Base-by-base conservation (phyloP, 2,329 filamentous ascomycete genomes). In the Tolypocladium nubicola region DNA sequence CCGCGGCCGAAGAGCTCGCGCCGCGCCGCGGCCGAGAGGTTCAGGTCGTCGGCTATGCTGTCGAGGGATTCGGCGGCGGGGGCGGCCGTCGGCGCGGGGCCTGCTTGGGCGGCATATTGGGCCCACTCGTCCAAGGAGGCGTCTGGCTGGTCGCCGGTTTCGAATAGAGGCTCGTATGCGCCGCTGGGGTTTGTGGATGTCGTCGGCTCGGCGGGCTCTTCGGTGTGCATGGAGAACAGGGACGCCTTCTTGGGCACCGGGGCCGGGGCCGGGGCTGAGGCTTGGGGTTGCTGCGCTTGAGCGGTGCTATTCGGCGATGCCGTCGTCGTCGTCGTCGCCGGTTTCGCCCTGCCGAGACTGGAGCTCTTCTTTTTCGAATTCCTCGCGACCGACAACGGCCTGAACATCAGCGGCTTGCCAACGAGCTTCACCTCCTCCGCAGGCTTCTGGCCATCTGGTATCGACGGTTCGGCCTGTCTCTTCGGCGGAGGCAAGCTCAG, bases 341-440 rank as follows among this genome's bases (percentile, higher is more conserved):
- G 55, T 8, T 59, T 65, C 13, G 60, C 57, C 16, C 55, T 61
- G 13, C 58, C 59, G 4, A 65, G 56, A 30, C 71, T 69, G 41
- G 50, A 8, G 19, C 26, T 86, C 74, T 87, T 90, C 73, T 88
- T 90, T 61, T 81, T 82, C 37, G 85, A 79, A 61, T 87, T 90
- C 60, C 89, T 81, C 19, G 86, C 83, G 16, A 97, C 91, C 1
- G 92, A 96, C 41, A 97, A 76, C 4, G 93, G 93, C 68, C 86
- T 88, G 71, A 97, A 97, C 83, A 90, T 89, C 71, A 92, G 83
- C 14, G 90, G 84, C 64, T 92, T 94, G 23, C 88, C 89, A 2
- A 86, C 81, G 16, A 88, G 72, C 72, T 89, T 87, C 19, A 87
- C 80, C 58, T 87, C 83, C 2, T 81, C 77, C n/a, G 79, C 80